Conservation (phyloP, 495 filamentous ascomycete genomes). For the Hypoxylon trugodes region DNA sequence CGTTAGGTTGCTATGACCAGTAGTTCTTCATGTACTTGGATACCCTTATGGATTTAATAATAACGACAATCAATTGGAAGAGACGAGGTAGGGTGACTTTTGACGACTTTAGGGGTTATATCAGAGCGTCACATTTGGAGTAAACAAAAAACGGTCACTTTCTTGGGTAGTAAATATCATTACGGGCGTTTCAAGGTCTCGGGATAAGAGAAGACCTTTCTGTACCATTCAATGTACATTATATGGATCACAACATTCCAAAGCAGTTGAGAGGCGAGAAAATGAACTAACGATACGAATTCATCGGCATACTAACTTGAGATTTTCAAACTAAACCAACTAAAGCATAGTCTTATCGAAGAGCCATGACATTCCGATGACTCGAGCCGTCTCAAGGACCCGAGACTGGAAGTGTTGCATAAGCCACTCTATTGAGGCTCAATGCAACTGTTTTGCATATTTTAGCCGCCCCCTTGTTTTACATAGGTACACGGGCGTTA, state of each 20-base stretch:
- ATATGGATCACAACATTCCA: slow-evolving; percentile 13
- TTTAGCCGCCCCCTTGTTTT: slow-evolving; percentile 35
- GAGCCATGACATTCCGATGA: slow-evolving; percentile 20
- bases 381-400: slow-evolving; percentile 18
- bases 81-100: not conserved
- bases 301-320: no score
- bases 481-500: slow-evolving; percentile 18
- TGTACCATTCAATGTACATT: slow-evolving; percentile 11
- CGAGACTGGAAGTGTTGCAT: slow-evolving; percentile 39
- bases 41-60: slow-evolving; percentile 15
- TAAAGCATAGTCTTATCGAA: not conserved
- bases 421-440: slow-evolving; percentile 38
- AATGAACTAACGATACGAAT: slow-evolving; percentile 12
- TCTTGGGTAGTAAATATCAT: slow-evolving; percentile 29
- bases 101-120: slow-evolving; percentile 3
- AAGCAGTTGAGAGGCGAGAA: slow-evolving; percentile 18
- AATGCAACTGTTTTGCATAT: slow-evolving; percentile 24
- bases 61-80: not conserved
- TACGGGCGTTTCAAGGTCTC: slow-evolving; percentile 23
- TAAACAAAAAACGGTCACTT: slow-evolving; percentile 24
- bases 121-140: slow-evolving; percentile 15
- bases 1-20: slow-evolving; percentile 30
- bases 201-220: slow-evolving; percentile 19
- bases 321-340: not conserved
- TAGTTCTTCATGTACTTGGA: slow-evolving; percentile 9